Base-by-base conservation (phyloP, 2,329 filamentous ascomycete species). In the Claviceps sp. region DNA sequence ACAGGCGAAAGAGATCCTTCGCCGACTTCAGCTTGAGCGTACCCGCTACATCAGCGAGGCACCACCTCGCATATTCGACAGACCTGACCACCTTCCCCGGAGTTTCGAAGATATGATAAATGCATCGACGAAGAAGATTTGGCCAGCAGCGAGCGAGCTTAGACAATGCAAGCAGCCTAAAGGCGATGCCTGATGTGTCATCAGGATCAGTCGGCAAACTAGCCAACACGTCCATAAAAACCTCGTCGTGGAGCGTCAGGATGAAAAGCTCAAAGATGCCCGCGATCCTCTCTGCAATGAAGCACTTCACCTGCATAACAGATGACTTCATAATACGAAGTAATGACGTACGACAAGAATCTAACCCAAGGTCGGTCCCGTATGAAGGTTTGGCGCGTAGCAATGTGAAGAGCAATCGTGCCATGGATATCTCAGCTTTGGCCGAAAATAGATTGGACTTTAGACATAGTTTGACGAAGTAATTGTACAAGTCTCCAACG, bases 91-190 rank as follows among this genome's bases (percentile, higher is more conserved):
- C 80, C 52, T 82, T 81, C 1, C 86, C 88, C 1, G 90, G 87
- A 0, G 85, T 89, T 65, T 97, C 93, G 59, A 97, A 95, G 22
- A 97, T 89, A 65, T 93, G 86, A 64, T 96, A 98, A 17, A 95
- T 86, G 57, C 89, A 89, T 57, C 86, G 82, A 50, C 90, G 84
- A 44, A 96, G 75, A 19, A 97, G 74, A 0, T 90, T 95, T 54
- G 89, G 83, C 87, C 91, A 97, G 49, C 74, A 71, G 34, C 88
- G 87, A 24, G 87, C 93, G 53, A 98, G 71, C 52, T 82, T 81
- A 1, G 85, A 80, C 11, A 97, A 71, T 8, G 88, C 80, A 56
- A 87, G 79, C 2, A 97, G 70, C 5, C 93, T 83, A 56, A 95
- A 78, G 0, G 89, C 87, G 58, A 97, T 91, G 0, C 89, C 91